Percentiles rank a stretch among this genome's conserved stretches.
phyloP scores from a whole-genome alignment of 2,329 filamentous ascomycete species.

The Fusarium cicatricum region DNA sequence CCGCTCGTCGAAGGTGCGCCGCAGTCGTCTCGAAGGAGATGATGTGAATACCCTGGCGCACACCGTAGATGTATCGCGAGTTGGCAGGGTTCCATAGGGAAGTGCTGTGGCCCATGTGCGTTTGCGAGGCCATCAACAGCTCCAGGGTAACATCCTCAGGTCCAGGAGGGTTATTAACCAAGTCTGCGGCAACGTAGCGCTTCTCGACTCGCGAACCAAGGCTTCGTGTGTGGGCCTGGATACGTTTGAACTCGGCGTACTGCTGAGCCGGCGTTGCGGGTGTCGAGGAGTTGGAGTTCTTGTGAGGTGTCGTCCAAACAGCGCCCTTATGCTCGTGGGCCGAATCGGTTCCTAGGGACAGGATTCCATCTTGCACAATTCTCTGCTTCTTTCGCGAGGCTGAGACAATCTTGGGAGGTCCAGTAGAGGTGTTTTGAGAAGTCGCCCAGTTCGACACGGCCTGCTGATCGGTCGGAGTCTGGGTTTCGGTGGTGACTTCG shows the following conservation, averaged over 20 bases:
- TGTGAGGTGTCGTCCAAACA: conserved; percentile 46
- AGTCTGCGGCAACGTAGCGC: conserved; percentile 70
- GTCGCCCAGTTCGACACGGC: conserved; percentile 33
- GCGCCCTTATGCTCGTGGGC: conserved; percentile 45
- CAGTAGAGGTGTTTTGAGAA: conserved; percentile 26
- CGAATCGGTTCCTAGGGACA: conserved; percentile 48
- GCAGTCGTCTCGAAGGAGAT: conserved; percentile 91
- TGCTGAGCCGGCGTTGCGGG: conserved; percentile 51
- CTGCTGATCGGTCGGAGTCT: conserved; percentile 18
- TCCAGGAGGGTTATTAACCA: conserved; percentile 76
- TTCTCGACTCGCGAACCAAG: conserved; percentile 59
- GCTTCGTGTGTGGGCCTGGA: conserved; percentile 54
- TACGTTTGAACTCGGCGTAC: conserved; percentile 48
- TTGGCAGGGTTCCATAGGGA: conserved; percentile 96
- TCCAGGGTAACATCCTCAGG: conserved; percentile 88
- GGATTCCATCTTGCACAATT: conserved; percentile 44
- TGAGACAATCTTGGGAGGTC: conserved; percentile 37
- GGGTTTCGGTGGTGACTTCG: conserved; percentile 23
- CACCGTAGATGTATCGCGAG: conserved; percentile 91
- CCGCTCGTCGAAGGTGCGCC: conserved; percentile 88
- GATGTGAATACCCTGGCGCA: conserved; percentile 88
- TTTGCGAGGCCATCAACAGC: conserved; percentile 85
- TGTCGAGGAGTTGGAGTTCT: conserved; percentile 46
- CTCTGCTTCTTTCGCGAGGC: conserved; percentile 47
- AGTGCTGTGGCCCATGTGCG: conserved; percentile 89